phyloP scores from a whole-genome alignment of 2,329 filamentous ascomycete species.

The Cladophialophora chaetospira region DNA sequence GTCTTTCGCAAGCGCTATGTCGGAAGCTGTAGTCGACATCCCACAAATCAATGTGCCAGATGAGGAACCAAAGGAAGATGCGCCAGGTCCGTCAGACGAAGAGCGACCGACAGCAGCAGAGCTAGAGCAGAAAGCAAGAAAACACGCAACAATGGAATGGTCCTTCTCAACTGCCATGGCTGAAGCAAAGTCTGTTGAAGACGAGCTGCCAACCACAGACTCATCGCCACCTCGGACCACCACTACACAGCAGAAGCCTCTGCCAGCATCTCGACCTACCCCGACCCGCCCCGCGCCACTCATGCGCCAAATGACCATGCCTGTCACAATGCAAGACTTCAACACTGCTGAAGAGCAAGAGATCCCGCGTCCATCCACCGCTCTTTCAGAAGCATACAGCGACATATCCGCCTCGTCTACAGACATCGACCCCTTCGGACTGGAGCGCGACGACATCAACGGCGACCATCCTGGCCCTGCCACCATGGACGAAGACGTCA shows the following conservation, averaged over 20 bases:
- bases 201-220: constrained; percentile 2
- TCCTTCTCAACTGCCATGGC: constrained; percentile 49
- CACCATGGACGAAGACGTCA: constrained; percentile 28
- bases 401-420: constrained; percentile 30
- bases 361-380: constrained; percentile 29
- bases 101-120: background rate
- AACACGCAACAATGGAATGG: constrained; percentile 40
- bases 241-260: constrained; percentile 1
- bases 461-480: constrained; percentile 26
- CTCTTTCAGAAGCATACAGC: constrained; percentile 31
- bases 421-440: constrained; percentile 32
- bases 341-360: constrained; percentile 25
- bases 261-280: constrained; percentile 16
- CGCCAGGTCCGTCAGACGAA: background rate
- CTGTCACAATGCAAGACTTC: constrained; percentile 32
- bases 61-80: constrained; percentile 5
- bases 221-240: constrained; percentile 19
- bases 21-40: constrained; percentile 34
- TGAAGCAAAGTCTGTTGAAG: constrained; percentile 32
- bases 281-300: constrained; percentile 29
- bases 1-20: constrained; percentile 49
- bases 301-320: constrained; percentile 32
- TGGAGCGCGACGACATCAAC: constrained; percentile 28
- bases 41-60: constrained; percentile 21
- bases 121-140: constrained; percentile 28